Evolutionary conservation across 225 moss, liverwort and hornwort species (phyloP).

Genomic region (Sphagnum contortum): DNA sequence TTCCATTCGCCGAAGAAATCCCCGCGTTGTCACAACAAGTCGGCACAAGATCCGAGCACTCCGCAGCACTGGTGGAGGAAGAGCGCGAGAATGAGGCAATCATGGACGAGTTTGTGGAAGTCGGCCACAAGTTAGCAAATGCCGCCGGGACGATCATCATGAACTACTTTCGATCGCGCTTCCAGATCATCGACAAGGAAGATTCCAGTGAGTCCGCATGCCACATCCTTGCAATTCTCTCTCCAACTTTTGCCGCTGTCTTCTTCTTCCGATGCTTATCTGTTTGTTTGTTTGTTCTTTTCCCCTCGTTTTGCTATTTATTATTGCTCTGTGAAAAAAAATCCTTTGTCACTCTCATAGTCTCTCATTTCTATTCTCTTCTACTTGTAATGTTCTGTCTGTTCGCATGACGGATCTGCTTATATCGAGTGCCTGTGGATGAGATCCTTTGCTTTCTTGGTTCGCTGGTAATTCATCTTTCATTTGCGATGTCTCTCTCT

Average conservation of each 20-base stretch:
- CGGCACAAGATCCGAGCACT: slow-evolving; percentile 8
- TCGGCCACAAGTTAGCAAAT: slow-evolving; percentile 78
- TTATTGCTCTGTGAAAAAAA: too few relatives aligned
- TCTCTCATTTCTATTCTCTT: too few relatives aligned
- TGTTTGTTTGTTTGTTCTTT: neutral
- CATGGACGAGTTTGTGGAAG: slow-evolving; percentile 59
- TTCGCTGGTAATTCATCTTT: too few relatives aligned
- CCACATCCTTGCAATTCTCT: neutral
- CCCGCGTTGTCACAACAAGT: neutral
- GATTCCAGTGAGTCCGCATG: slow-evolving; percentile 64
- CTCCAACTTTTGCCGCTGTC: neutral
- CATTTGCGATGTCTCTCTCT: too few relatives aligned
- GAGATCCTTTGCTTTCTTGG: too few relatives aligned
- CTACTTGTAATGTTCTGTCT: too few relatives aligned
- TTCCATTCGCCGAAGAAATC: too few relatives aligned
- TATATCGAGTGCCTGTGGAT: too few relatives aligned
- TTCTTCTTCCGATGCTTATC: neutral
- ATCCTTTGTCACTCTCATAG: too few relatives aligned
- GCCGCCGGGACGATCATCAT: slow-evolving; percentile 71
- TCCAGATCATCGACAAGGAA: slow-evolving; percentile 79
- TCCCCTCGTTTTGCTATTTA: neutral
- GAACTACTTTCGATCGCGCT: slow-evolving; percentile 62
- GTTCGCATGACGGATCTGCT: too few relatives aligned
- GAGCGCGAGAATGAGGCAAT: slow-evolving; percentile 18
- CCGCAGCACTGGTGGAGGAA: slow-evolving; percentile 19